Base-by-base conservation (phyloP, 2,329 filamentous ascomycete genomes). In the Dichotomopilus funicola region DNA sequence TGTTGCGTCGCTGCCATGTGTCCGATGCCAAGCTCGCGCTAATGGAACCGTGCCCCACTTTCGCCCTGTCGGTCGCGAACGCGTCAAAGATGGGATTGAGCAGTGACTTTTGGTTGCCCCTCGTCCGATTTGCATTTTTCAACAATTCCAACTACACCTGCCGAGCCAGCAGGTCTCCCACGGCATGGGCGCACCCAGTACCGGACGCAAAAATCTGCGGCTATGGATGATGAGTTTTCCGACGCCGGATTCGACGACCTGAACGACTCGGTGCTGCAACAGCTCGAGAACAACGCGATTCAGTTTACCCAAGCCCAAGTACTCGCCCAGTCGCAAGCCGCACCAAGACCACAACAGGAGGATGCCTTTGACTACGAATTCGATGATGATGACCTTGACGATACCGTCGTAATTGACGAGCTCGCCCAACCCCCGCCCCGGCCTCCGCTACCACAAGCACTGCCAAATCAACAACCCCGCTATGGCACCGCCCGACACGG, bases 191-290 rank as follows among this genome's bases (percentile, higher is more conserved):
- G 44, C 52, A 41, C 45, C 49, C 19, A 27, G 12, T 43, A 46
- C 36, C 49, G 47, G 43, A 57, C 55, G 38, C 49, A 42, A 54
- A 11, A 42, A 44, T 36, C 38, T 50, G 48, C 53, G 55, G 53
- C 57, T 58, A 78, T 78, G 71, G 81, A 84, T 71, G 81, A 84
- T 71, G 78, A 81, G 59, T 86, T 83, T 66, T 81, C 77, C 57
- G 83, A 86, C 66, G 83, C 85, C 65, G 82, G 77, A 58, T 75
- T 87, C 62, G 82, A 87, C 67, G 75, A 78, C 42, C 71, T 87
- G 43, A 79, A 82, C 60, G 74, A 78, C 59, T 76, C 78, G 59
- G 74, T 74, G 47, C 71, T 87, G 3, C 75, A 81, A 62, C 81
- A 85, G 65, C 78, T 87, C 59, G 84, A 87, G 65, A 78, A 79